Evolutionary conservation across 768 basidiomycete species (phyloP).

Genomic region (Myochromella boudieri): DNA sequence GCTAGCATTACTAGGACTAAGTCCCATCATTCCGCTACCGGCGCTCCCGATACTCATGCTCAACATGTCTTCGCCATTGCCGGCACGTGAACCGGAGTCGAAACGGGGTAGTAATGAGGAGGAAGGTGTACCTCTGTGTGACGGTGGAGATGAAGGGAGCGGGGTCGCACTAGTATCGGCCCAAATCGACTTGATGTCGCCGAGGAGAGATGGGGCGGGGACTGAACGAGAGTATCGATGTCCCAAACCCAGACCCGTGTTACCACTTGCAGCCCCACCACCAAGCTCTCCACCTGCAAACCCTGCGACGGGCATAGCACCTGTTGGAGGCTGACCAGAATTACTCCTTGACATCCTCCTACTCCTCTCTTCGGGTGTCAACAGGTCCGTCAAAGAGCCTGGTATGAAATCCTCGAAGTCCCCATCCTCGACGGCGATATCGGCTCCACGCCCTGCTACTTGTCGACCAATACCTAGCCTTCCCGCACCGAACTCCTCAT

Average conservation of each 20-base stretch:
- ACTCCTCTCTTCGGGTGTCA: slow-evolving; percentile 86
- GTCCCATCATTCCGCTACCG: slow-evolving; percentile 37
- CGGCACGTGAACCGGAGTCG: slow-evolving; percentile 15
- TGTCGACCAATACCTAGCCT: slow-evolving; percentile 16
- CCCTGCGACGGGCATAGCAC: slow-evolving; percentile 5
- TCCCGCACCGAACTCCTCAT: slow-evolving; percentile 32
- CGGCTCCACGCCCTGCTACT: slow-evolving; percentile 23
- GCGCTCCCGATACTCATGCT: slow-evolving; percentile 37
- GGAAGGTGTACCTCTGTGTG: slow-evolving; percentile 46
- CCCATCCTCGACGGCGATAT: slow-evolving; percentile 62
- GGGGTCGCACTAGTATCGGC: slow-evolving; percentile 43
- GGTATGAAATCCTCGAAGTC: slow-evolving; percentile 91
- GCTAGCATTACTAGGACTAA: slow-evolving; percentile 71
- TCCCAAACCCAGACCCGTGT: slow-evolving; percentile 28
- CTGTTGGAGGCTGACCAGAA: slow-evolving; percentile 37
- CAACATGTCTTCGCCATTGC: slow-evolving; percentile 29
- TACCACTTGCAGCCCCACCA: slow-evolving; percentile 13
- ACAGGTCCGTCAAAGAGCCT: slow-evolving; percentile 80
- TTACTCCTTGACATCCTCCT: slow-evolving; percentile 81
- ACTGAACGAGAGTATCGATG: slow-evolving; percentile 86
- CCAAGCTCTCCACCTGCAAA: slow-evolving; percentile 1
- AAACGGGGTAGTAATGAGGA: slow-evolving; percentile 51
- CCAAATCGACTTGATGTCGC: slow-evolving; percentile 83
- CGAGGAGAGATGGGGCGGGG: slow-evolving; percentile 72
- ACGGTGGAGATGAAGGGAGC: slow-evolving; percentile 32